Evolutionary conservation across 2,329 filamentous ascomycete species (phyloP), one percentile per base, ranked within the genome.

Genomic region (Hymenoscyphus linearis): DNA sequence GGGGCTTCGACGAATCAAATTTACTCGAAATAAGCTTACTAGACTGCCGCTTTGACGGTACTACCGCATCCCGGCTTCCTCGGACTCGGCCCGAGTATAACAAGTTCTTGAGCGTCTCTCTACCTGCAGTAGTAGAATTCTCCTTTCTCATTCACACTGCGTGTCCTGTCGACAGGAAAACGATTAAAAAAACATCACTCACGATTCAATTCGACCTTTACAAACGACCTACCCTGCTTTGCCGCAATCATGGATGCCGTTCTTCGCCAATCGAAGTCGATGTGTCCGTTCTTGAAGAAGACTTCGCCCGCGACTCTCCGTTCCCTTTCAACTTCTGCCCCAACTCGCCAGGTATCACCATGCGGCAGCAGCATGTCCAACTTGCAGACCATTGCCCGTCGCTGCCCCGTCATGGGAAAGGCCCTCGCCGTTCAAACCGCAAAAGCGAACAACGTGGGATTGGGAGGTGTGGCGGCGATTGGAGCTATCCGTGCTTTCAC

Each of bases 401-500:
- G 93, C 76, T 99, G 95, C 84, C 95, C 95, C 62, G 89, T 99
- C 76, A 99, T 99, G 95, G 93, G 93, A 76, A 96, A 97, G 83
- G 95, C 95, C 50, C 85, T 99, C 75, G 90, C 91, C 64, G 88
- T 97, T 44, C 93, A 97, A 82, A 84, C 84, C 53, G 81, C 85
- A 65, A 82, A 82, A 72, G 74, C 79, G 56, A 77, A 80, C 58
- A 77, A 76, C 62, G 66, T 76, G 60, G 72, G 75, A 60, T 69
- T 78, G 65, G 68, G 73, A 64, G 74, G 71, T 60, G 72, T 75
- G 60, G 77, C 77, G 58, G 76, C 78, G 63, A 75, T 79, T 60
- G 76, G 80, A 58, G 79, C 77, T 62, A 74, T 84, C 65, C 79
- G 83, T 63, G 76, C 79, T 66, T 77, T 83, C 66, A 79, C 80